Base-by-base conservation (phyloP, 768 basidiomycete genomes). In the Lactarius trivialis region DNA sequence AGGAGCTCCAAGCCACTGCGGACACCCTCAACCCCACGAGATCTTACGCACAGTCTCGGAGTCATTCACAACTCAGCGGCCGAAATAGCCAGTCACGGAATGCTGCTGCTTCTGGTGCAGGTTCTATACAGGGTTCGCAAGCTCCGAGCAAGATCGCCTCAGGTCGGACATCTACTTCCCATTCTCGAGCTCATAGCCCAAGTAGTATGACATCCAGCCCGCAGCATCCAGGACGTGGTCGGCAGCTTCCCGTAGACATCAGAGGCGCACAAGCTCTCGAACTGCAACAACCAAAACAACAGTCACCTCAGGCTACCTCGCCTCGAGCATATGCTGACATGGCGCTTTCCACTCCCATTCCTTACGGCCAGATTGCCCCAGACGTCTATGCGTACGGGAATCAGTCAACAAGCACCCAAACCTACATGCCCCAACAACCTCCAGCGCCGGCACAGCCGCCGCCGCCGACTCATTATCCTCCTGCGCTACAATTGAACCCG, bases 121-220 rank as follows among this genome's bases (percentile, higher is more conserved):
- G 69, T 7, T 76, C 78, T 15, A 64, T 62, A 30, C 71, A 70
- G n/a, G 52, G 66, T 12, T 72, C 75, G 6, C 72, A 75, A 39
- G 71, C 73, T 14, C 80, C 77, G n/a, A 79, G 75, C 68, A 74
- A 69, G 68, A 69, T 72, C 55, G 66, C 77, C 66, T 70, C 71
- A 50, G 59, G 49, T 70, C 77, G 28, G 63, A 71, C 65, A 9
- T 79, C 79, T 12, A 68, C 70, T 7, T 71, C 78, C 4, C 79
- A 81, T 6, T 82, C 82, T 15, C 74, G 76, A 56, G 68, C 72
- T 32, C 77, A 79, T 50, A 82, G 81, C 51, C 74, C 75, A 0
- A 78, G 75, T 34, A 82, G 80, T 67, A 71, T 76, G 21, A 76
- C 79, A 5, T 82, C 83, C 12, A 84, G 82, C 60, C 82, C 82